Percentiles rank a stretch among this genome's conserved stretches.
These are phyloP conservation scores for Globisporangium nodosum DNA, from an alignment of 352 stramenopile species.

Conservation along the genomic window DNA sequence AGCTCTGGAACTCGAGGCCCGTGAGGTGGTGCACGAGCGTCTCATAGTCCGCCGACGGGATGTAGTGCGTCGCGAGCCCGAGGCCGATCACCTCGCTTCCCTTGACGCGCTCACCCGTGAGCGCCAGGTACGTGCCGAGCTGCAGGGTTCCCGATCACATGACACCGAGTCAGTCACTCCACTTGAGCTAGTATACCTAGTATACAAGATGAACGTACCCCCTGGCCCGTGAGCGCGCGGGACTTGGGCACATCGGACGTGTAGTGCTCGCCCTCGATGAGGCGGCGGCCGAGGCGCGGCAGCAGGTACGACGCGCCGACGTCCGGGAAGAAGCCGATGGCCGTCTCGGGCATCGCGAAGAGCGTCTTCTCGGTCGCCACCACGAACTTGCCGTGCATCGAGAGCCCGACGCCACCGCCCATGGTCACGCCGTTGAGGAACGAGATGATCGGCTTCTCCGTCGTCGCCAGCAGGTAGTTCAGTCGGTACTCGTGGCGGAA, in stretches of 20 bases:
- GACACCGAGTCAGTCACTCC: constrained; percentile 1
- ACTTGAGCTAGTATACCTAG: background rate
- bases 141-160: constrained; percentile 7
- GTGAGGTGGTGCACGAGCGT: constrained; percentile 87
- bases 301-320: constrained; percentile 93
- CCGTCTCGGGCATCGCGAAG: constrained; percentile 99
- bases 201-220: constrained; percentile 26
- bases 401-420: constrained; percentile 97
- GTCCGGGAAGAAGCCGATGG: constrained; percentile 98
- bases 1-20: constrained; percentile 58
- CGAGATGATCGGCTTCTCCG: constrained; percentile 86
- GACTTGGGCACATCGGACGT: constrained; percentile 63
- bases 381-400: constrained; percentile 95
- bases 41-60: constrained; percentile 85
- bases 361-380: constrained; percentile 96
- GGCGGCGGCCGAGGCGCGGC: constrained; percentile 73
- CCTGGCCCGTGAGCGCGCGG: constrained; percentile 64
- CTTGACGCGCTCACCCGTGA: constrained; percentile 92
- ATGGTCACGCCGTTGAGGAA: constrained; percentile 98
- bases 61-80: constrained; percentile 96
- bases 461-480: constrained; percentile 87
- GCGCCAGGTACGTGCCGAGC: constrained; percentile 92
- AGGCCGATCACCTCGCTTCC: constrained; percentile 88
- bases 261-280: constrained; percentile 70
- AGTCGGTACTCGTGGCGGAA: constrained; percentile 96